Percentiles rank a stretch among this genome's conserved stretches.
These are phyloP conservation scores for Aspergillus texensis DNA, from an alignment of 2,329 filamentous ascomycete species.

Conservation along the genomic window DNA sequence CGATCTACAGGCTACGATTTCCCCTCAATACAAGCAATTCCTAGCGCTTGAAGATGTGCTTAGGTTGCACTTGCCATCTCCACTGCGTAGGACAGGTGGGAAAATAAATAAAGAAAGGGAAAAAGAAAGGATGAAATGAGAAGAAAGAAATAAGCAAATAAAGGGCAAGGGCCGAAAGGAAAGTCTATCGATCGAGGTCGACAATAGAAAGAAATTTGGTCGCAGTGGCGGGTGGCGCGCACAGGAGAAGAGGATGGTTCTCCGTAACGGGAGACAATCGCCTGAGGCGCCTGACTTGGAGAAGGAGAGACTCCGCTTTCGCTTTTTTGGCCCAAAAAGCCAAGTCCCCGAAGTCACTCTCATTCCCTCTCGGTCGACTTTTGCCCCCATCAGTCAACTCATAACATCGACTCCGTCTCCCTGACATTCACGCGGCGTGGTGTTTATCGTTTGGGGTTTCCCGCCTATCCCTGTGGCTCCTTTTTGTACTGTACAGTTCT, in stretches of 20 bases:
- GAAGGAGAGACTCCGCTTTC: conserved; percentile 16
- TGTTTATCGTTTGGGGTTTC: background rate
- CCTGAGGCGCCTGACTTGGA: conserved; percentile 15
- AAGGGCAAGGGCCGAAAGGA: background rate
- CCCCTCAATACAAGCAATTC: background rate
- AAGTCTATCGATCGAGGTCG: background rate
- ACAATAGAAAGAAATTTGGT: conserved; percentile 1
- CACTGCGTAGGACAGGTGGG: background rate
- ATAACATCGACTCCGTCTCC: background rate
- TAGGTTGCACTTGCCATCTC: background rate
- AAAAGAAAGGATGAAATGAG: background rate
- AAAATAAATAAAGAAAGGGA: background rate
- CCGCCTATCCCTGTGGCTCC: background rate
- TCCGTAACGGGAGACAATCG: conserved; percentile 3
- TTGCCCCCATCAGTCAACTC: conserved; percentile 7
- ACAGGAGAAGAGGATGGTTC: background rate
- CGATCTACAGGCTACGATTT: background rate
- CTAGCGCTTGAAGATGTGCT: background rate
- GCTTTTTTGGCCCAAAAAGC: conserved; percentile 9
- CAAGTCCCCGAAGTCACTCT: conserved; percentile 3
- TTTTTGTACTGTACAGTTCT: conserved; percentile 1
- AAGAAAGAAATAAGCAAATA: background rate
- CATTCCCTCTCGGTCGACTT: conserved; percentile 1
- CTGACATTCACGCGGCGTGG: background rate
- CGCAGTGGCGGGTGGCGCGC: conserved; percentile 5